A percentile compares a stretch with the other conserved stretches of the same genome.
Conservation (phyloP, 768 basidiomycete species). For the Hygrophoropsis aurantiaca region DNA sequence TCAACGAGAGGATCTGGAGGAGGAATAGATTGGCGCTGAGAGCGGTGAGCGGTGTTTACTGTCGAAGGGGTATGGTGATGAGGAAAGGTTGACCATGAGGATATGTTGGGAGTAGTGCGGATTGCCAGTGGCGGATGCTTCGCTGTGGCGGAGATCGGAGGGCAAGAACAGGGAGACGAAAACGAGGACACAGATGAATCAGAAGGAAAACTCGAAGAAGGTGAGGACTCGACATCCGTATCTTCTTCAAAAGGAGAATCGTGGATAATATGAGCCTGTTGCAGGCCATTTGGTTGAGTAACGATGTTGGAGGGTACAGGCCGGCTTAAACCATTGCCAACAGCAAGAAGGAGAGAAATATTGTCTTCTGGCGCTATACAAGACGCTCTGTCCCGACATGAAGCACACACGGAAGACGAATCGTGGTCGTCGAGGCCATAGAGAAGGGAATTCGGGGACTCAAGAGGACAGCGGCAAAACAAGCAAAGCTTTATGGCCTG, state of each 20-base stretch:
- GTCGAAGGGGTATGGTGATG: slow-evolving; percentile 20
- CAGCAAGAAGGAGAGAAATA: slow-evolving; percentile 24
- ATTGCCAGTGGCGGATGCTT: slow-evolving; percentile 13
- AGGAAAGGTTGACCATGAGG: slow-evolving; percentile 8
- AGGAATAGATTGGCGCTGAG: slow-evolving; percentile 5
- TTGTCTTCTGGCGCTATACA: neutral
- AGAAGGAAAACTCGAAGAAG: slow-evolving; percentile 1
- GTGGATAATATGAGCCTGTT: slow-evolving; percentile 14
- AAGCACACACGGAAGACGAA: slow-evolving; percentile 41
- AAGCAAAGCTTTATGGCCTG: slow-evolving; percentile 33
- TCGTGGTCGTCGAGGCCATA: slow-evolving; percentile 25
- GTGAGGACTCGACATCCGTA: slow-evolving; percentile 30
- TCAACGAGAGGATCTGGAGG: slow-evolving; percentile 61
- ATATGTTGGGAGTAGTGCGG: slow-evolving; percentile 9
- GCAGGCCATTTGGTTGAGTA: slow-evolving; percentile 11
- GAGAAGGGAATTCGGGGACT: slow-evolving; percentile 23
- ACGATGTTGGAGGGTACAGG: slow-evolving; percentile 7
- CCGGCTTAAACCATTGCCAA: slow-evolving; percentile 26
- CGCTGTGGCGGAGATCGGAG: neutral
- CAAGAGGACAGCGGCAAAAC: slow-evolving; percentile 30
- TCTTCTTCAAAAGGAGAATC: slow-evolving; percentile 34
- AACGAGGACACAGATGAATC: neutral
- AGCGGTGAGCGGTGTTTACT: slow-evolving; percentile 8
- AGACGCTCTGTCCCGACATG: slow-evolving; percentile 41
- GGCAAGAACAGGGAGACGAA: neutral